Conservation (phyloP, 305 asterid species). For the Fraxinus angustifolia region DNA sequence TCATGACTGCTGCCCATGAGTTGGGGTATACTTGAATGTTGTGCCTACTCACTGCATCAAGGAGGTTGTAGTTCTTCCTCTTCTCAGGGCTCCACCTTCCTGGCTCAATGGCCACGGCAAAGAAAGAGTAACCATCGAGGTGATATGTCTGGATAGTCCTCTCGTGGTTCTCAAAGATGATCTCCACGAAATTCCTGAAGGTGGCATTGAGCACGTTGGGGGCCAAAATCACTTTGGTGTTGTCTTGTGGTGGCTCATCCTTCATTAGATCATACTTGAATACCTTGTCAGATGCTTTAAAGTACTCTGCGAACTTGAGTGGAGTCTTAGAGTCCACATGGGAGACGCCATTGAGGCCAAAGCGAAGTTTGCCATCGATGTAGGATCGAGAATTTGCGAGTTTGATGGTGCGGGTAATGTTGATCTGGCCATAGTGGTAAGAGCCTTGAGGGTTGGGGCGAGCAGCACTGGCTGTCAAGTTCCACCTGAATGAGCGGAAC, state of each 20-base stretch:
- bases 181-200: conserved; percentile 68
- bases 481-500: conserved; percentile 83
- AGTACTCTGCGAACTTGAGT: conserved; percentile 71
- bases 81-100: conserved; percentile 72
- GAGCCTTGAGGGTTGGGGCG: conserved; percentile 96
- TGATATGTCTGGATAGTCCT: conserved; percentile 68
- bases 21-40: conserved; percentile 73
- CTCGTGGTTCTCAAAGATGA: conserved; percentile 71
- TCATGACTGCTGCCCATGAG: conserved; percentile 76
- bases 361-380: conserved; percentile 62
- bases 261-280: conserved; percentile 53
- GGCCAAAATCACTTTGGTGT: conserved; percentile 21
- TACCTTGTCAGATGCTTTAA: conserved; percentile 37
- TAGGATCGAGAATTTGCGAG: conserved; percentile 37
- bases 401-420: conserved; percentile 81
- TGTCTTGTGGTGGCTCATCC: conserved; percentile 40
- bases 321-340: conserved; percentile 61
- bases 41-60: conserved; percentile 75
- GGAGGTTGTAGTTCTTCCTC: conserved; percentile 75
- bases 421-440: conserved; percentile 78
- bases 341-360: conserved; percentile 67
- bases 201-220: conserved; percentile 63
- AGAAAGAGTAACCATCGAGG: conserved; percentile 82
- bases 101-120: conserved; percentile 69
- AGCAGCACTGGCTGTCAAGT: conserved; percentile 83